These are phyloP conservation scores for Trichoderma sp. DNA, from an alignment of 2,329 filamentous ascomycete genomes.

Conservation along the genomic window DNA sequence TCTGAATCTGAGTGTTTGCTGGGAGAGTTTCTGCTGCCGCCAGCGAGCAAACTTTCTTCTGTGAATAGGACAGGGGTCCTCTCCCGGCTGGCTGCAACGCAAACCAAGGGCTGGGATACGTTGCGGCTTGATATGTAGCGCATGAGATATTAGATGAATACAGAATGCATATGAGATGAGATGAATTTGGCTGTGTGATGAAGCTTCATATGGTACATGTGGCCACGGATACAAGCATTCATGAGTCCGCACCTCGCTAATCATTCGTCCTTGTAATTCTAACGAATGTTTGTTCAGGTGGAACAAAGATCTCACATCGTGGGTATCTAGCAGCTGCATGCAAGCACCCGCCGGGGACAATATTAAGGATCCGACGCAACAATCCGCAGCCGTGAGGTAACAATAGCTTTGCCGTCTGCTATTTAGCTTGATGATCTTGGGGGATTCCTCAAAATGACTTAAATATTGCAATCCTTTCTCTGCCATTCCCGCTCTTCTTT, in stretches of 20 bases:
- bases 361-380: slow-evolving; percentile 3
- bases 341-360: slow-evolving; percentile 9
- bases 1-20: slow-evolving; percentile 7
- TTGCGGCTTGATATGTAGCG: slow-evolving; percentile 32
- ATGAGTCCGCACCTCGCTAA: neutral
- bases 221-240: neutral
- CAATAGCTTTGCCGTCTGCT: neutral
- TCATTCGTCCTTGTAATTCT: too few relatives aligned
- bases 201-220: neutral
- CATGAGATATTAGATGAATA: slow-evolving; percentile 27
- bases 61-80: neutral
- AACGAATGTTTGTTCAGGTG: neutral
- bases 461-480: neutral
- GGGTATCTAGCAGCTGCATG: slow-evolving; percentile 3
- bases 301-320: neutral
- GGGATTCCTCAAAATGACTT: neutral
- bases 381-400: neutral
- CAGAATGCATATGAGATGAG: too few relatives aligned
- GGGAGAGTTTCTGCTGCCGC: neutral
- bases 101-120: slow-evolving; percentile 47
- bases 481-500: neutral
- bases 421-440: neutral
- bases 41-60: slow-evolving; percentile 12
- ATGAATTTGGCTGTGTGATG: neutral
- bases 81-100: slow-evolving; percentile 27